Percentiles rank a stretch among this genome's conserved stretches.
These are phyloP conservation scores for Luffa aegyptiaca DNA, from an alignment of 306 rosid species.

Conservation along the genomic window DNA sequence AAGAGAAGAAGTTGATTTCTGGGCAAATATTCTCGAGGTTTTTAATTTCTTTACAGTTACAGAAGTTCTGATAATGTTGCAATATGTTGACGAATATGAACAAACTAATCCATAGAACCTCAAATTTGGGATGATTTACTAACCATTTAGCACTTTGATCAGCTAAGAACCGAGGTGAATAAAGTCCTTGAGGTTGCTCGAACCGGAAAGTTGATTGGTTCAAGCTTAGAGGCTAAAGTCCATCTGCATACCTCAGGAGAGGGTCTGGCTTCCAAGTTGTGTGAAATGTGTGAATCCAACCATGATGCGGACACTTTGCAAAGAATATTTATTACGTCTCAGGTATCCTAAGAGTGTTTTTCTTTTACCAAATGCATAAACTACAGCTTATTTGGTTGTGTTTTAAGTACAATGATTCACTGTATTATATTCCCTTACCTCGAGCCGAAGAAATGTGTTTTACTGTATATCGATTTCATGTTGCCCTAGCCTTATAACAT, in stretches of 20 bases:
- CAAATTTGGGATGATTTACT: background rate
- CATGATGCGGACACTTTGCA: conserved; percentile 66
- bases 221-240: conserved; percentile 93
- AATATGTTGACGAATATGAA: background rate
- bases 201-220: conserved; percentile 62
- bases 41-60: conserved; percentile 1
- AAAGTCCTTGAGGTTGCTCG: conserved; percentile 84
- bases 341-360: conserved; percentile 36
- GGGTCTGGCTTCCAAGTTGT: conserved; percentile 47
- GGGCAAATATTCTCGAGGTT: conserved; percentile 91
- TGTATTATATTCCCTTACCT: background rate
- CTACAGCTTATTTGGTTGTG: background rate
- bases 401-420: background rate
- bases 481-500: background rate
- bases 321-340: conserved; percentile 75
- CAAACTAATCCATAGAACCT: background rate
- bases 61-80: background rate
- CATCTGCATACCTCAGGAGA: conserved; percentile 48
- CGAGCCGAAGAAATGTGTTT: too few relatives aligned
- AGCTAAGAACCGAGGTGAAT: conserved; percentile 93
- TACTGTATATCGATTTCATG: background rate
- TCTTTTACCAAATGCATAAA: background rate
- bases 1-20: conserved; percentile 54
- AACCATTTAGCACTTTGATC: conserved; percentile 23
- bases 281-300: conserved; percentile 45